Evolutionary conservation across 345 rosid genomes (phyloP).

Genomic region (Microcos paniculata): DNA sequence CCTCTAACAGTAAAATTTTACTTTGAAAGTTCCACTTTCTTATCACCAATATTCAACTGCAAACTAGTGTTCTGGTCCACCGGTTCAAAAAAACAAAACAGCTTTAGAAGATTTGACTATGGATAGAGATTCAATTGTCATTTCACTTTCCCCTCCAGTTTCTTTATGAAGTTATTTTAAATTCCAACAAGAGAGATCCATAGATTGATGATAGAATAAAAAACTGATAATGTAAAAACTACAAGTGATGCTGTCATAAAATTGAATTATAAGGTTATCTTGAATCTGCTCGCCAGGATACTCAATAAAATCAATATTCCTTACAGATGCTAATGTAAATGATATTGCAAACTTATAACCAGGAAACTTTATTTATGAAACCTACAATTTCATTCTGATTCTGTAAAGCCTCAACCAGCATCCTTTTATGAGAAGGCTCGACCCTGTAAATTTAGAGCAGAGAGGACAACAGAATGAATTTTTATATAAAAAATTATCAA

Average conservation of each 20-base stretch:
- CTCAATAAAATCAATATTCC: not conserved
- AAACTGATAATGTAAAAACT: not conserved
- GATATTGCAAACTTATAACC: not conserved
- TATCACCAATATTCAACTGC: not conserved
- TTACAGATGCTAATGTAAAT: not conserved
- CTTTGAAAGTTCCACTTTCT: not conserved
- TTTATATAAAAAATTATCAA: conserved; percentile 10
- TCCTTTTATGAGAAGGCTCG: conserved; percentile 96
- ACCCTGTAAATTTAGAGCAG: conserved; percentile 53
- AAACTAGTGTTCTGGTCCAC: not conserved
- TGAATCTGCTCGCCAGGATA: not conserved
- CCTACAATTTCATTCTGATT: conserved; percentile 98
- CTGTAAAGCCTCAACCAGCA: conserved; percentile 97
- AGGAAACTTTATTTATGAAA: conserved; percentile 11
- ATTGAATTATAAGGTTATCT: not conserved
- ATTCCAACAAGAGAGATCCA: not conserved
- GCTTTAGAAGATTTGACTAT: not conserved
- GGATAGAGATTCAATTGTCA: not conserved
- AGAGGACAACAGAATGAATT: conserved; percentile 8
- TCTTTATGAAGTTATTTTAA: not conserved
- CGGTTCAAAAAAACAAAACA: not conserved
- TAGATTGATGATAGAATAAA: not conserved
- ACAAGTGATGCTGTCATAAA: not conserved
- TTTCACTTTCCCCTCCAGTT: not conserved
- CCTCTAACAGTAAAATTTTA: not conserved